Base-by-base conservation (phyloP, 2,329 filamentous ascomycete species). In the Claviceps sorghi region DNA sequence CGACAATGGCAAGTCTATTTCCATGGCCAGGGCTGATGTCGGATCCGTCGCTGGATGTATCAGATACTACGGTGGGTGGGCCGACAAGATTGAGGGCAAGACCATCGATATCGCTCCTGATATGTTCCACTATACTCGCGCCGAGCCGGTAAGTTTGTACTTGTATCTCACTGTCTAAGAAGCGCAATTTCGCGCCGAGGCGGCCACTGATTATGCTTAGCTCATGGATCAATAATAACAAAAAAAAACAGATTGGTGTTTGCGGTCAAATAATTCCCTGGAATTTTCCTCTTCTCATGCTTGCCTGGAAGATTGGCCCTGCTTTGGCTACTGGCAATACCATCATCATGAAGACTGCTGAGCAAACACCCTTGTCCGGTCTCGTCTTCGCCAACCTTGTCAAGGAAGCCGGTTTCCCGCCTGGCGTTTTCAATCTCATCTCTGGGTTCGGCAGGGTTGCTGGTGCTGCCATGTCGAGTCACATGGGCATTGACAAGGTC, bases 71-170 rank as follows among this genome's bases (percentile, higher is more conserved):
- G 88, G 79, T 64, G 89, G 89, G 56, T 95, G 85, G 83, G 86
- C 88, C 62, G 89, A 95, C 76, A 95, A 95, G 82, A 83, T 93
- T 59, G 77, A 83, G 69, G 88, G 89, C 69, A 88, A 90, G 76
- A 88, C 88, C 53, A 82, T 93, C 58, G 86, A 94, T 62, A 86
- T 88, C 60, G 73, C 78, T 62, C 78, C 80, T 54, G 83, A 86
- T 58, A 88, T 83, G 69, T 88, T 94, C 73, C 84, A 87, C 73
- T 94, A 93, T 74, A 89, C 86, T 58, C 65, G 64, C 62, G 79
- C 81, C 59, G 87, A 95, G 76, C 86, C 88, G 10, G 74, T 79
- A 65, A 60, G 75, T 69, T 26, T 44, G 36, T 13, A 22, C 9
- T n/a, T 4, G 2, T 34, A 10, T 19, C 8, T 22, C 13, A 29